A percentile compares a stretch with the other conserved stretches of the same genome.
phyloP scores from a whole-genome alignment of 768 basidiomycete genomes.

The Macrolepiota dolichaula region DNA sequence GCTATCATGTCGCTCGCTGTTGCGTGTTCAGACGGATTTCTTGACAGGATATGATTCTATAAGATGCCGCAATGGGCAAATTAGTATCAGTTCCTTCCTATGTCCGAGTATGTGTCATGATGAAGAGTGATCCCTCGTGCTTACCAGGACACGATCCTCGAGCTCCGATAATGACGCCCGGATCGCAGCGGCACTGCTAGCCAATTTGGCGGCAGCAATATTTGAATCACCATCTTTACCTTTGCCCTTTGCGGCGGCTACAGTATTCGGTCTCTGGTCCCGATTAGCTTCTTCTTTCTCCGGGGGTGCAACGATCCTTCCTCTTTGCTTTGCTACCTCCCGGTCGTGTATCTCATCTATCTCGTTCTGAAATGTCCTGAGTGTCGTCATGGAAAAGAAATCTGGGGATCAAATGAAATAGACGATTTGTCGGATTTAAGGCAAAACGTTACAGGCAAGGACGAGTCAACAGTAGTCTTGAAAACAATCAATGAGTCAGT shows the following conservation, averaged over 20 bases:
- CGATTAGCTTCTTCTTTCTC: conserved; percentile 28
- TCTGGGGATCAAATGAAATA: neutral
- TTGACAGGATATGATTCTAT: conserved; percentile 45
- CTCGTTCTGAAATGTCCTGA: conserved; percentile 67
- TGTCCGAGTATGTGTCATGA: conserved; percentile 10
- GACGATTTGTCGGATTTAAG: neutral
- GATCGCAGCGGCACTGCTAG: conserved; percentile 8
- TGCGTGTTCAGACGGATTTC: conserved; percentile 40
- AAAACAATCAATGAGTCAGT: conserved; percentile 1
- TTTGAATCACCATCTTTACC: conserved; percentile 30
- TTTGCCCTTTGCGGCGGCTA: conserved; percentile 37
- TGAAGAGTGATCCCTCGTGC: conserved; percentile 23
- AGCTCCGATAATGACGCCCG: conserved; percentile 37
- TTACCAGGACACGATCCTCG: conserved; percentile 57
- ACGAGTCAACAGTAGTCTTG: conserved; percentile 6
- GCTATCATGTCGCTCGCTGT: conserved; percentile 64
- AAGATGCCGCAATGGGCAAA: neutral
- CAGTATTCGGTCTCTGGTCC: conserved; percentile 32
- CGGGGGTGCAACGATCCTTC: conserved; percentile 1
- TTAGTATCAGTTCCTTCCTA: conserved; percentile 4
- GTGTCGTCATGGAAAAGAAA: conserved; percentile 39
- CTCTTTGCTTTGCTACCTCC: conserved; percentile 63
- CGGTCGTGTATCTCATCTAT: conserved; percentile 74
- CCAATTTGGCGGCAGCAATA: conserved; percentile 3
- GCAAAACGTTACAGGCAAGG: neutral